Base-by-base conservation (phyloP, 2,329 filamentous ascomycete genomes). In the Arthroderma sp. region DNA sequence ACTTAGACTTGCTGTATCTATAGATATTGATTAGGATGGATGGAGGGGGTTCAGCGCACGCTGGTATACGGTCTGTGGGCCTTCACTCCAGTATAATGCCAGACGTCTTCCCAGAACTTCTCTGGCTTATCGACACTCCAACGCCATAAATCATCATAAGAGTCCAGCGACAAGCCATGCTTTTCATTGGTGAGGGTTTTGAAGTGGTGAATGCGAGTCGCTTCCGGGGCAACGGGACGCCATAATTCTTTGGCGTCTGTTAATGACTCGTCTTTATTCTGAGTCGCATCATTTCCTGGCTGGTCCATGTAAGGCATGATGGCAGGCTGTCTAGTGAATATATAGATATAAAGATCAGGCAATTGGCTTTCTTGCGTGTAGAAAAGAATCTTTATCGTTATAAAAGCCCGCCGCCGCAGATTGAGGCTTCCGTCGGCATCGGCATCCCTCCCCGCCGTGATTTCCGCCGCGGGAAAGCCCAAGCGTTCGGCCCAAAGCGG, bases 51-150 rank as follows among this genome's bases (percentile, higher is more conserved):
- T 47, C 11, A 28, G 52, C 62, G 51, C 50, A 69, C 65, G 29
- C 55, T 56, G 7, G 60, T 50, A 50, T 67, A 88, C 5, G 69
- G 63, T 55, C 68, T 70, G 27, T 83, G 82, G 4, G 84, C 77
- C 51, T 72, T 78, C 53, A 96, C 74, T 37, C 83, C 83, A 2
- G 83, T 83, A 63, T 83, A 88, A 36, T 83, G 71, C 88, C 88
- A 95, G 6, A 86, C 75, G 45, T 87, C 81, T 41, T 75, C 78
- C 89, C 89, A 96, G 62, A 95, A 94, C 1, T 73, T 68, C 27
- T 78, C 73, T 5, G 86, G 73, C 54, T 89, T 72, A 5, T 82
- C 75, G 51, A 91, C 74, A 52, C 86, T 94, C 89, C 89, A 96
- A 59, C 75, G 68, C 66, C 89, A 83, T 6, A 96, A 73, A n/a